A percentile compares a stretch with the other conserved stretches of the same genome.
These are phyloP conservation scores for Neospora caninum DNA, from an alignment of 169 alveolate species.

Conservation along the genomic window DNA sequence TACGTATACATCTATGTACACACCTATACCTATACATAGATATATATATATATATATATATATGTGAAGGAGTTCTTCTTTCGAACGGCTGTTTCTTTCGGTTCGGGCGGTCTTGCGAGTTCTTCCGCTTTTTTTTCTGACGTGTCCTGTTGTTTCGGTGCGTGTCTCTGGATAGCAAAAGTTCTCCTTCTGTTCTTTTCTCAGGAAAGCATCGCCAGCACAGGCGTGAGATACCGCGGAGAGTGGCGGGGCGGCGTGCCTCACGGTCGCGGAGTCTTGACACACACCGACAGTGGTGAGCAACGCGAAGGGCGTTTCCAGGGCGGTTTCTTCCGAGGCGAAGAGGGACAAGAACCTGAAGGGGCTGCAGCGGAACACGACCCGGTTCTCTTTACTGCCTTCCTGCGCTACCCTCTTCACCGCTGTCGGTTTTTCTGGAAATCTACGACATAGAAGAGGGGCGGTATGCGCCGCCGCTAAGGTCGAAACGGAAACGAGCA, in stretches of 20 bases:
- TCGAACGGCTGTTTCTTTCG: background rate
- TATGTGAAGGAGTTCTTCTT: background rate
- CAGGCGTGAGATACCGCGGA: conserved; percentile 64
- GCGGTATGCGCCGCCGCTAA: background rate
- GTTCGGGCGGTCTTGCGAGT: too few relatives aligned
- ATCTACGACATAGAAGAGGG: background rate
- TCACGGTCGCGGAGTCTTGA: conserved; percentile 57
- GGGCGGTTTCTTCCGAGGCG: conserved; percentile 30
- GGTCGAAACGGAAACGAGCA: background rate
- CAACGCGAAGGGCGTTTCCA: conserved; percentile 48
- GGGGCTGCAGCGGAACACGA: background rate
- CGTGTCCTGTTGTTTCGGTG: background rate
- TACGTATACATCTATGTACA: too few relatives aligned
- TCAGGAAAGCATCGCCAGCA: conserved; percentile 61
- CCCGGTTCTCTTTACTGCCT: background rate
- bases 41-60: background rate
- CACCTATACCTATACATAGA: background rate
- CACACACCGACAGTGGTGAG: conserved; percentile 29
- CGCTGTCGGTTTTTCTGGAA: conserved; percentile 13
- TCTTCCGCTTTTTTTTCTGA: background rate
- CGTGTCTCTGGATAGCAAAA: background rate
- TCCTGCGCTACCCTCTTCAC: background rate
- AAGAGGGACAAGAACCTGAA: background rate
- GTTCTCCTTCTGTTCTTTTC: background rate
- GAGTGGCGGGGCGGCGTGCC: conserved; percentile 62